Evolutionary conservation across 1,284 basidiomycete genomes (phyloP), one percentile per base, ranked within the genome.

Genomic region (Ustilago nuda): DNA sequence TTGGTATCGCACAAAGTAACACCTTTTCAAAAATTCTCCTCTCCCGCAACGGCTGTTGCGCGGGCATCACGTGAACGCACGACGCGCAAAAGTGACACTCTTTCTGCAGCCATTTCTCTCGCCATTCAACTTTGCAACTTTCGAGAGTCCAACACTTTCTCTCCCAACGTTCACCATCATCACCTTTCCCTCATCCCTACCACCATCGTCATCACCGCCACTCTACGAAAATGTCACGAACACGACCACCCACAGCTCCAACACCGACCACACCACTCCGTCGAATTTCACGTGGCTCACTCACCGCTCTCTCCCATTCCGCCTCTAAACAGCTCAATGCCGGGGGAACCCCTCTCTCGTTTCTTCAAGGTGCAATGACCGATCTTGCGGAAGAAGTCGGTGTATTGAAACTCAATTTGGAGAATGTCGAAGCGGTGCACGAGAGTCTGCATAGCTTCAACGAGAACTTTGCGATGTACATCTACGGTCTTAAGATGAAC

Each of bases 401-500:
- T 36, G 88, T 91, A 0, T 89, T 97, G 27, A 91, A 93, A 56
- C 87, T 89, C 19, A 95, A 95, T 85, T 87, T 94, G 1, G 90
- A 92, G 71, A 90, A 89, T 27, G 88, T 97, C 78, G 89, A 90
- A 63, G 87, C 88, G 27, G 89, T 97, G 64, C 91, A 92, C 83
- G 88, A 91, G 56, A 91, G 93, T 19, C 88, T 98, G 54, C 89
- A 90, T 5, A 91, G 90, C 12, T 97, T 98, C 88, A 96, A 97
- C 84, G 95, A 98, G 85, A 91, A 91, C 45, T 98, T 98, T 83
- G 92, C 94, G 11, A 94, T 93, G 85, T 95, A 92, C 89, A 87
- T 97, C 19, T 95, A 95, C 85, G 91, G 92, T 11, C 91, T 97
- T 89, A 92, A 94, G 85, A 96, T 97, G 93, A 95, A 96, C 82